phyloP scores from a whole-genome alignment of 495 filamentous ascomycete species.

The Penicillium atrosanguineum region DNA sequence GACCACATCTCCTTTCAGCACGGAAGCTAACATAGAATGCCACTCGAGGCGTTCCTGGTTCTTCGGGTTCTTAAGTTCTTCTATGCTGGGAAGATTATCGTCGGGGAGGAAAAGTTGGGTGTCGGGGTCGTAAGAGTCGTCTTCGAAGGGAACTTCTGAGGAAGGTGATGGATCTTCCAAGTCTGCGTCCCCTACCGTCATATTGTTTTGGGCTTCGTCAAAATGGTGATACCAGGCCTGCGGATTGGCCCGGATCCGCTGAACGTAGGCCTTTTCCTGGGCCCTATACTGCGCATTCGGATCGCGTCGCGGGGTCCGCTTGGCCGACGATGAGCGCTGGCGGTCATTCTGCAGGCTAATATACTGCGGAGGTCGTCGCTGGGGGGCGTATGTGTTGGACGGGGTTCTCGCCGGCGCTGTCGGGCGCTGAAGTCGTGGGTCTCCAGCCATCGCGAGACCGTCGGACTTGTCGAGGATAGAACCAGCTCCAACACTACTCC shows the following conservation, averaged over 20 bases:
- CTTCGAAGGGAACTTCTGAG: conserved; percentile 75
- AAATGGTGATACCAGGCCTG: conserved; percentile 70
- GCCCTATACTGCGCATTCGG: conserved; percentile 79
- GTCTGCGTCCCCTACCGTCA: conserved; percentile 73
- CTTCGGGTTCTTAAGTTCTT: conserved; percentile 82
- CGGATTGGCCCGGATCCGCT: conserved; percentile 68
- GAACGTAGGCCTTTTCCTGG: conserved; percentile 80
- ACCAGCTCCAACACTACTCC: conserved; percentile 37
- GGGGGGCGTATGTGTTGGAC: conserved; percentile 72
- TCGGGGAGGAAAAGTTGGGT: conserved; percentile 85
- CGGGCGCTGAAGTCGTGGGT: conserved; percentile 53
- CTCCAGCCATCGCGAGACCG: conserved; percentile 23
- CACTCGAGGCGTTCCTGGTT: conserved; percentile 94
- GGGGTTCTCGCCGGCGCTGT: conserved; percentile 61
- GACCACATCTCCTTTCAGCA: conserved; percentile 94
- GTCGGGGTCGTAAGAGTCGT: conserved; percentile 87
- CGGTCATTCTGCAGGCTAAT: conserved; percentile 49
- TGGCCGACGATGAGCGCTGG: conserved; percentile 53
- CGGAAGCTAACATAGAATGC: conserved; percentile 96
- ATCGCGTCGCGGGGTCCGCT: conserved; percentile 54
- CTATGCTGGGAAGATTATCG: conserved; percentile 80
- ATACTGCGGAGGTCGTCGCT: conserved; percentile 67
- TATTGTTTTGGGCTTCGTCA: conserved; percentile 60
- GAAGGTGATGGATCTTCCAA: conserved; percentile 88
- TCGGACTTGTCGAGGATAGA: conserved; percentile 36